A percentile compares a stretch with the other conserved stretches of the same genome.
These are phyloP conservation scores for Dittrichia graveolens DNA, from an alignment of 129 eudicot species.

Conservation along the genomic window DNA sequence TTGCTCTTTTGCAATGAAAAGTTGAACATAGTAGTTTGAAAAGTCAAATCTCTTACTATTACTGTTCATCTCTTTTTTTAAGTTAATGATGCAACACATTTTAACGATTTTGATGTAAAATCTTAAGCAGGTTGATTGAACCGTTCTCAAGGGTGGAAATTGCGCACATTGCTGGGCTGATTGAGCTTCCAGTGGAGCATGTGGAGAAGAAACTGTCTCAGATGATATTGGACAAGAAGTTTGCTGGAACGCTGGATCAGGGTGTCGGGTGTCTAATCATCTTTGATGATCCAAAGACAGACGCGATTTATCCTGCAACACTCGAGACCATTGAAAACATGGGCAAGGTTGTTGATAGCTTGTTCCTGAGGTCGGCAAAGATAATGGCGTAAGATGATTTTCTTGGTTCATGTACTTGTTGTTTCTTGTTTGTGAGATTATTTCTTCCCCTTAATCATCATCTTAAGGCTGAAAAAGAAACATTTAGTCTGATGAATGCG, in stretches of 20 bases:
- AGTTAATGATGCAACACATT: too few species aligned
- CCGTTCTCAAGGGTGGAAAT: constrained; percentile 85
- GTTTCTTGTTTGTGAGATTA: too few species aligned
- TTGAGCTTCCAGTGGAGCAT: constrained; percentile 67
- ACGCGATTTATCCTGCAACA: constrained; percentile 67
- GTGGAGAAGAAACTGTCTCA: constrained; percentile 80
- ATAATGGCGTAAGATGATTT: constrained; percentile 38
- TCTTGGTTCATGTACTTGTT: too few species aligned
- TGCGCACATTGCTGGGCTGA: constrained; percentile 67
- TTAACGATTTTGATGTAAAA: not conserved
- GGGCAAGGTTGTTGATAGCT: constrained; percentile 63
- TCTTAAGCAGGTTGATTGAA: constrained; percentile 70
- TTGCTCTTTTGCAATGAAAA: too few species aligned
- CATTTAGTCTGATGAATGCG: too few species aligned
- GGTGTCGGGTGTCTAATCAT: constrained; percentile 78
- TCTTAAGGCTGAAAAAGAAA: too few species aligned
- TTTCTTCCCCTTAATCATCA: too few species aligned
- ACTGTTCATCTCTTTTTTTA: too few species aligned
- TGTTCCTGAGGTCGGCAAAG: constrained; percentile 42
- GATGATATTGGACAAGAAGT: constrained; percentile 76
- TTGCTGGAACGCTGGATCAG: constrained; percentile 80
- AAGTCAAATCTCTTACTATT: too few species aligned
- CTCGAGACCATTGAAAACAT: constrained; percentile 65
- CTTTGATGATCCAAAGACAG: constrained; percentile 71
- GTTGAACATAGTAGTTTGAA: too few species aligned